Conservation (phyloP, 2,329 filamentous ascomycete genomes). For the Aspergillus sp. region DNA sequence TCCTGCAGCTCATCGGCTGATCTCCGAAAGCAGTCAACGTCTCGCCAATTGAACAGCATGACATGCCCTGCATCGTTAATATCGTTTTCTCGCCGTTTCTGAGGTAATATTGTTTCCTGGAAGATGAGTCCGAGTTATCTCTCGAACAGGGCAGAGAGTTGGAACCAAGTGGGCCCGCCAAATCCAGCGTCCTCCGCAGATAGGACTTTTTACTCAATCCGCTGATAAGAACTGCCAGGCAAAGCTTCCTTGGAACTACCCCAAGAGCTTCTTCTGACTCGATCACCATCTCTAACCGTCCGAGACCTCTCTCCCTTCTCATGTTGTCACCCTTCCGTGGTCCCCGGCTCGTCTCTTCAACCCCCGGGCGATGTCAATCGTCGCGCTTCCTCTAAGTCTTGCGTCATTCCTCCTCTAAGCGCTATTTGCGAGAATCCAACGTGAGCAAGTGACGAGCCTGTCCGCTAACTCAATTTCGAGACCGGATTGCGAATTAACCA, state of each 20-base stretch:
- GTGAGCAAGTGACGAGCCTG: not conserved
- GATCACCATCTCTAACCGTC: not conserved
- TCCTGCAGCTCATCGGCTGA: slow-evolving; percentile 1
- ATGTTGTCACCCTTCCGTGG: not conserved
- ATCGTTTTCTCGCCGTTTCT: not conserved
- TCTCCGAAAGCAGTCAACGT: not conserved
- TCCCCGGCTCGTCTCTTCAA: slow-evolving; percentile 1
- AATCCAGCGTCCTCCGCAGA: slow-evolving; percentile 3
- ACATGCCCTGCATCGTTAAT: not conserved
- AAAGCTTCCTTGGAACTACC: not conserved
- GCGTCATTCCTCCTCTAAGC: slow-evolving; percentile 17
- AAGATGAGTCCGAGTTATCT: not conserved
- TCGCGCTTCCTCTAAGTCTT: slow-evolving; percentile 13
- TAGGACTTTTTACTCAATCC: slow-evolving; percentile 15
- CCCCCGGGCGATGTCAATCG: slow-evolving; percentile 16
- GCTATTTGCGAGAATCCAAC: not conserved
- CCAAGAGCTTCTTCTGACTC: not conserved
- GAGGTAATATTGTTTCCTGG: not conserved
- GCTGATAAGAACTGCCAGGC: slow-evolving; percentile 1
- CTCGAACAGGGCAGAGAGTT: not conserved
- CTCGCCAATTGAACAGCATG: not conserved
- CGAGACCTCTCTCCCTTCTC: not conserved
- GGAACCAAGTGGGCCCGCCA: slow-evolving; percentile 12
- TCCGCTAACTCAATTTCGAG: not conserved
- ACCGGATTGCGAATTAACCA: not conserved